Conservation (phyloP, 169 alveolate species). For the Eimeria necatrix region DNA sequence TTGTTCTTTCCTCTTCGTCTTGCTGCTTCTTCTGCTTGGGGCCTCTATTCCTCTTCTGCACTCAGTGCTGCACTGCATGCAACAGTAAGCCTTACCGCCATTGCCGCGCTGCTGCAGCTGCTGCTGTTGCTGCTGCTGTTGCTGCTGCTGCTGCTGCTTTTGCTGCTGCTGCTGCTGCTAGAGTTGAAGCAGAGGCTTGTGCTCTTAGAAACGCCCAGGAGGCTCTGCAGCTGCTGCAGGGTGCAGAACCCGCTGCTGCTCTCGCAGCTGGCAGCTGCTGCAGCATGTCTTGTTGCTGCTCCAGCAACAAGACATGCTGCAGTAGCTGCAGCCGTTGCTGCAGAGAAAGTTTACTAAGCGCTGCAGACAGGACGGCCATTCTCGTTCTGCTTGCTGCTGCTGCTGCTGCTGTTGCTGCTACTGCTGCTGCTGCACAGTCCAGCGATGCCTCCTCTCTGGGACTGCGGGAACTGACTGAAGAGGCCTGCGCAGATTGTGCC, state of each 20-base stretch:
- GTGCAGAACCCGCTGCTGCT: neutral
- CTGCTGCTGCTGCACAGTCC: neutral
- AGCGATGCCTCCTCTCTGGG: conserved; percentile 40
- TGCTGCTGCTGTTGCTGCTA: neutral
- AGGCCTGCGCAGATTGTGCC: conserved; percentile 44
- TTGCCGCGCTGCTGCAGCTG: conserved; percentile 24
- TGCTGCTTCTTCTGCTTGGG: conserved; percentile 8
- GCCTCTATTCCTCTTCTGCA: neutral
- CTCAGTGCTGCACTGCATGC: conserved; percentile 23
- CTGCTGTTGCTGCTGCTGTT: neutral
- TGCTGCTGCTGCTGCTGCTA: neutral
- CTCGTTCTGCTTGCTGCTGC: neutral
- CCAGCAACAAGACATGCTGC: neutral
- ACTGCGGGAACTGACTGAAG: conserved; percentile 39
- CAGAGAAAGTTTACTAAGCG: neutral
- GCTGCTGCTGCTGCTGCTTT: neutral
- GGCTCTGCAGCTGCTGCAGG: neutral
- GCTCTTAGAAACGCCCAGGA: neutral
- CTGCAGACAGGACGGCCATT: neutral
- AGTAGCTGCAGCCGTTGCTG: neutral
- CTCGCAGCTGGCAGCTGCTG: neutral
- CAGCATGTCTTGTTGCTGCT: neutral
- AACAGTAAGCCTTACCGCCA: neutral
- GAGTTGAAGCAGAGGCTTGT: neutral
- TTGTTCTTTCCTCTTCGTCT: neutral